Base-by-base conservation (phyloP, 352 stramenopile genomes). In the Pythium rhizo-oryzae region DNA sequence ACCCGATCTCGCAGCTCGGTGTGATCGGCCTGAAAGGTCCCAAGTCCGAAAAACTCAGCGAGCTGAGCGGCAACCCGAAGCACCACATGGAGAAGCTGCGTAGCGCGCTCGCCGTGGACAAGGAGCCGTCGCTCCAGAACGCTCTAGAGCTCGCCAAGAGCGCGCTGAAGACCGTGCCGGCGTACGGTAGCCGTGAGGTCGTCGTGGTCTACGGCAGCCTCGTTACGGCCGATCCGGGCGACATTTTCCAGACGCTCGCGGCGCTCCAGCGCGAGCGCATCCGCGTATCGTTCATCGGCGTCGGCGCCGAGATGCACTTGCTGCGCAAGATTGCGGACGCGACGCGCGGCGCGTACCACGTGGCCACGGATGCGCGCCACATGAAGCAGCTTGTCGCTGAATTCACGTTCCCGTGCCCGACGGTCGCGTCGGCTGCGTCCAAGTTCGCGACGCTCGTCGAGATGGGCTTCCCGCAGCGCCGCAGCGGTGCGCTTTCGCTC, bases 151-250 rank as follows among this genome's bases (percentile, higher is more conserved):
- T 98, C 50, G 91, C 91, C n/a, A 81, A 81, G 41, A 91, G 69
- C 59, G 87, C 88, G n/a, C 83, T 99, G 56, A 97, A 97, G 65
- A 97, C 96, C 37, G 93, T 93, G 30, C 87, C 85, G 1, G 81
- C 85, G 24, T 96, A 96, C 54, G 87, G 87, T n/a, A 93, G 83
- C 52, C 84, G 86, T 19, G 87, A 97, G 81, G 84, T 99, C 54
- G 76, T 99, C 8, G 89, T 99, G 24, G 64, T 99, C 30, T 98
- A 97, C 62, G 94, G 92, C 39, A 98, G 93, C 66, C 79, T 99
- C 11, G 93, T 95, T 37, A 99, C 97, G 2, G 98, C 94, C 49
- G 97, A 99, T 78, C 97, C 97, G 7, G 96, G 96, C 41, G 91
- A 99, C 77, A 97, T 99, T 52, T 93, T 99, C 77, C 78, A 92